A percentile compares a stretch with the other conserved stretches of the same genome.
Evolutionary conservation across 495 filamentous ascomycete genomes (phyloP).

Genomic region (Paragyromitra xinjiangensis): DNA sequence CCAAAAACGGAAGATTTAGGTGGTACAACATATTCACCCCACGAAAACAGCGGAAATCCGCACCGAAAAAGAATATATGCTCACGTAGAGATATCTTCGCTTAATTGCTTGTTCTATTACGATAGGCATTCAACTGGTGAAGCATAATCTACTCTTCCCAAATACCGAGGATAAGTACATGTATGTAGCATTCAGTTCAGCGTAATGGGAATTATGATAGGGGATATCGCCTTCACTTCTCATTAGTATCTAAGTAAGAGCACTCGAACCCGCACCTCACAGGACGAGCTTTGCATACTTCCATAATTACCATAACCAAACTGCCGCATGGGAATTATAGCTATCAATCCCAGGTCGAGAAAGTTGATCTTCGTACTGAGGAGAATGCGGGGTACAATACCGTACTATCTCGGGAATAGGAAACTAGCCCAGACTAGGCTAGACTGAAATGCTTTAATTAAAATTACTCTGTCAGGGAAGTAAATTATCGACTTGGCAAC

Average conservation of each 20-base stretch:
- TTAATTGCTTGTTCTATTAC: slow-evolving; percentile 16
- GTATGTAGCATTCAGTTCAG: neutral
- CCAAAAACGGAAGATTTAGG: slow-evolving; percentile 21
- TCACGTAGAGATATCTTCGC: neutral
- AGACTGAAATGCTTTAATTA: no score
- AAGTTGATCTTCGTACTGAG: neutral
- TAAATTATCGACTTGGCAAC: no score
- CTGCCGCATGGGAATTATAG: neutral
- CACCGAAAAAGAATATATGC: slow-evolving; percentile 12
- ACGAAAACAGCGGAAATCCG: slow-evolving; percentile 22
- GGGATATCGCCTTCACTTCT: neutral
- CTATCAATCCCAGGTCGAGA: slow-evolving; percentile 15
- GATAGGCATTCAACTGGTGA: neutral
- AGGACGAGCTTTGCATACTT: slow-evolving; percentile 24
- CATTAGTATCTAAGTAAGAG: neutral
- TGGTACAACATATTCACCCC: slow-evolving; percentile 34
- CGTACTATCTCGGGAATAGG: no score
- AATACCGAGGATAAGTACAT: slow-evolving; percentile 1
- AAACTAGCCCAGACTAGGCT: no score
- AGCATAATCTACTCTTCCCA: neutral
- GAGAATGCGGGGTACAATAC: slow-evolving; percentile 37
- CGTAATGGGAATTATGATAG: neutral
- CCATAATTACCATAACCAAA: neutral
- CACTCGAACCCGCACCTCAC: neutral
- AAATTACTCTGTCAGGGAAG: no score